phyloP scores from a whole-genome alignment of 2,329 filamentous ascomycete species.

The Tolypocladium ovalisporum region DNA sequence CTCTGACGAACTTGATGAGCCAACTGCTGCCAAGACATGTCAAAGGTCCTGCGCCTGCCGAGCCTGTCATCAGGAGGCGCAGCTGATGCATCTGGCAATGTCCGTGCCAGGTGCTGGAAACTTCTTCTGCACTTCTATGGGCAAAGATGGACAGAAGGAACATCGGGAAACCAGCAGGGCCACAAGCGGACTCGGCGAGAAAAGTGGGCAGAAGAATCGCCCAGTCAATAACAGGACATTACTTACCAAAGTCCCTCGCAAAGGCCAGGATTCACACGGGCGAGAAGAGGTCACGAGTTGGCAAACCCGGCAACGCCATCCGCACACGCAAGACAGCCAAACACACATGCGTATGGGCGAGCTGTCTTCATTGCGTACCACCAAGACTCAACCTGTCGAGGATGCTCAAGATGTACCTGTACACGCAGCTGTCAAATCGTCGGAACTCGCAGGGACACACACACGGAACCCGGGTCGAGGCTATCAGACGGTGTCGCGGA shows the following conservation, averaged over 20 bases:
- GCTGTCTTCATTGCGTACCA: too few species aligned
- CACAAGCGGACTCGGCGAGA: not conserved
- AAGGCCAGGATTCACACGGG: not conserved
- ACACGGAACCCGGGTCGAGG: not conserved
- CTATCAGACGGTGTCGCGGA: not conserved
- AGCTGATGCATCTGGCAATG: not conserved
- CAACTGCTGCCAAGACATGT: not conserved
- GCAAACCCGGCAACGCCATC: not conserved
- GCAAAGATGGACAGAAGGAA: too few species aligned
- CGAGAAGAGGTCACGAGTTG: not conserved
- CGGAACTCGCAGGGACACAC: not conserved
- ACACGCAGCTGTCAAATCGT: not conserved
- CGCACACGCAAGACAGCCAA: too few species aligned
- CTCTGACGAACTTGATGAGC: not conserved
- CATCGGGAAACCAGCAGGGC: not conserved
- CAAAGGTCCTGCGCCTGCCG: not conserved
- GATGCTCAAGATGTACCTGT: not conserved
- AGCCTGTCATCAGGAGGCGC: not conserved
- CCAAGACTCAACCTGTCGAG: not conserved
- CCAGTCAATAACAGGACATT: not conserved
- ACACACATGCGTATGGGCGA: not conserved
- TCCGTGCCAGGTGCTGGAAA: not conserved
- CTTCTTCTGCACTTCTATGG: not conserved
- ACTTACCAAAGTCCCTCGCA: not conserved
- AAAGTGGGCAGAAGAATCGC: not conserved